Percentiles rank a stretch among this genome's conserved stretches.
Evolutionary conservation across 225 moss, liverwort and hornwort species (phyloP).

Genomic region (Pleurozium schreberi): DNA sequence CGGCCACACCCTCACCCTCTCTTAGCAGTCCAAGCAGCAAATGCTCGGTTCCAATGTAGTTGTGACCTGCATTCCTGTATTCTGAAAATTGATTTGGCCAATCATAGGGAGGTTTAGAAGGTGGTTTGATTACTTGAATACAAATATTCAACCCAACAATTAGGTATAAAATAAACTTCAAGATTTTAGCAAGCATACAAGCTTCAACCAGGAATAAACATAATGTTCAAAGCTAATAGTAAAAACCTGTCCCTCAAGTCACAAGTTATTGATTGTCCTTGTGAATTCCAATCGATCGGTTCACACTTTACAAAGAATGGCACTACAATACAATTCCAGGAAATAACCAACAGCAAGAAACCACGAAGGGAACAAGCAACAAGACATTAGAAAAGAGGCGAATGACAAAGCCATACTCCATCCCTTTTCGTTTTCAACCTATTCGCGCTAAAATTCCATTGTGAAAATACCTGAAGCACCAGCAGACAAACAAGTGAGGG

Average conservation of each 20-base stretch:
- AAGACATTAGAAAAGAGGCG: background rate
- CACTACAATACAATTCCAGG: background rate
- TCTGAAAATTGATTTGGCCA: background rate
- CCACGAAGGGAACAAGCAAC: background rate
- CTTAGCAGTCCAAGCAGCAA: slow-evolving; percentile 79
- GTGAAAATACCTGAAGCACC: background rate
- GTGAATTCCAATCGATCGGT: background rate
- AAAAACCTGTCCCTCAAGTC: background rate
- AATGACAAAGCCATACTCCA: background rate
- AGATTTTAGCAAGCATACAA: background rate
- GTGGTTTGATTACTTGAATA: background rate
- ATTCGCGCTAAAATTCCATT: background rate
- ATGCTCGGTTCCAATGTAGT: slow-evolving; percentile 96
- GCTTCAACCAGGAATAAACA: background rate
- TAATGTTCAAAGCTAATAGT: background rate
- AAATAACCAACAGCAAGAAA: background rate
- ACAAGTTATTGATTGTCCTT: background rate
- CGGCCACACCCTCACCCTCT: slow-evolving; percentile 94
- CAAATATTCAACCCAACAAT: background rate
- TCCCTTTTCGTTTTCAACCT: background rate
- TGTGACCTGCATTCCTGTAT: slow-evolving; percentile 46
- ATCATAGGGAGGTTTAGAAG: background rate
- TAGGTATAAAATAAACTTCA: background rate
- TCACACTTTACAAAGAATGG: background rate
- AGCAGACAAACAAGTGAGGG: background rate